Evolutionary conservation across 1,139 yeast genomes (phyloP).

Genomic region (Geotrichum cucujoidarum): DNA sequence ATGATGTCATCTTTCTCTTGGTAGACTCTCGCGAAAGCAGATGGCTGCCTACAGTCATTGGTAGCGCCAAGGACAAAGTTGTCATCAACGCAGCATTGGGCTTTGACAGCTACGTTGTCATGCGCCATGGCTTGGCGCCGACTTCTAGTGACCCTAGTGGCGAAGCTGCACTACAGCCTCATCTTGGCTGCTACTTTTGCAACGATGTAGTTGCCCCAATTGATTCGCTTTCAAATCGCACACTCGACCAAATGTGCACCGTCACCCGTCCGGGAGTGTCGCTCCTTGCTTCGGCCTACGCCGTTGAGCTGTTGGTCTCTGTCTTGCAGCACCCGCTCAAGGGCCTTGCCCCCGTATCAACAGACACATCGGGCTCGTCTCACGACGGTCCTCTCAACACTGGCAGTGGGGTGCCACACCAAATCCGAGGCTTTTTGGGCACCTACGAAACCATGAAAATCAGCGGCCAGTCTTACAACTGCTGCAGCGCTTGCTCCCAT

Average conservation of each 20-base stretch:
- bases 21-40: conserved; percentile 95
- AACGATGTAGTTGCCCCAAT: conserved; percentile 93
- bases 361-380: neutral
- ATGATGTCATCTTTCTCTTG: conserved; percentile 72
- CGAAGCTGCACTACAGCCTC: conserved; percentile 29
- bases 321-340: conserved; percentile 60
- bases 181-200: conserved; percentile 91
- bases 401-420: conserved; percentile 59
- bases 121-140: conserved; percentile 71
- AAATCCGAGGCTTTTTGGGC: conserved; percentile 76
- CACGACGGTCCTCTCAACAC: conserved; percentile 49
- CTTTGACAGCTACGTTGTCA: conserved; percentile 84
- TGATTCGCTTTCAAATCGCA: conserved; percentile 76
- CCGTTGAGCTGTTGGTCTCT: conserved; percentile 78
- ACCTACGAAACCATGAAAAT: conserved; percentile 60
- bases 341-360: conserved; percentile 43
- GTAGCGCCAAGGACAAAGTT: conserved; percentile 57
- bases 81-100: conserved; percentile 94
- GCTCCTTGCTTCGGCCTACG: conserved; percentile 75
- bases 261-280: conserved; percentile 97
- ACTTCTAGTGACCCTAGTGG: conserved; percentile 21
- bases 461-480: conserved; percentile 62
- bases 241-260: conserved; percentile 96
- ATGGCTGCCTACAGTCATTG: conserved; percentile 90
- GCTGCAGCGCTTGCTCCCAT: conserved; percentile 82